Conservation (phyloP, 228 moss, liverwort and hornwort genomes). For the Sphagnum fallax region DNA sequence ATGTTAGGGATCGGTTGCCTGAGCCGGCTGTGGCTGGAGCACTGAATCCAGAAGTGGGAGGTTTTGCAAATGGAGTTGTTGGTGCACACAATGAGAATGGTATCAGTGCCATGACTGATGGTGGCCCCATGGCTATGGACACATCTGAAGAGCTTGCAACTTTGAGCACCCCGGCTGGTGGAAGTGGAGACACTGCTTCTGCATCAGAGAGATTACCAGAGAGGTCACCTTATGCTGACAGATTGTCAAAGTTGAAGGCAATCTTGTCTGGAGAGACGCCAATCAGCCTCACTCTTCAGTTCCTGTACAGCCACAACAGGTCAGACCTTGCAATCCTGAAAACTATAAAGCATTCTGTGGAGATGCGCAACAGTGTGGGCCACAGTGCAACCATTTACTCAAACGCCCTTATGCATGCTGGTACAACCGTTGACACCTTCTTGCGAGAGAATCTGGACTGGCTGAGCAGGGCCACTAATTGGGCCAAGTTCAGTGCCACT, state of each 20-base stretch:
- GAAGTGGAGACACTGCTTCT: slow-evolving; percentile 17
- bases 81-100: slow-evolving; percentile 35
- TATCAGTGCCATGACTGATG: slow-evolving; percentile 52
- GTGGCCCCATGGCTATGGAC: slow-evolving; percentile 76
- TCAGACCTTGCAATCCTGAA: slow-evolving; percentile 95
- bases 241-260: slow-evolving; percentile 79
- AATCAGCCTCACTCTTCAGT: slow-evolving; percentile 91
- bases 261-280: slow-evolving; percentile 94
- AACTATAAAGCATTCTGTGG: slow-evolving; percentile 94
- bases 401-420: slow-evolving; percentile 97
- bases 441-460: slow-evolving; percentile 98
- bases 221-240: slow-evolving; percentile 54
- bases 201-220: slow-evolving; percentile 36
- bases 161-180: slow-evolving; percentile 16
- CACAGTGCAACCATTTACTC: slow-evolving; percentile 99
- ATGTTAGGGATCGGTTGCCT: slow-evolving; percentile 84
- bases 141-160: slow-evolving; percentile 51
- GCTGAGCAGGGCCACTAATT: slow-evolving; percentile 96
- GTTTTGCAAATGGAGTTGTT: slow-evolving; percentile 16
- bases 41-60: slow-evolving; percentile 18
- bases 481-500: slow-evolving; percentile 99
- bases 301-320: slow-evolving; percentile 91
- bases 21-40: slow-evolving; percentile 13
- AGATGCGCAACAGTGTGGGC: slow-evolving; percentile 94
- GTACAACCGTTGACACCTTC: slow-evolving; percentile 94